Percentiles rank a stretch among this genome's conserved stretches.
These are phyloP conservation scores for Camellia oleifera DNA, from an alignment of 179 eudicot genomes.

Conservation along the genomic window DNA sequence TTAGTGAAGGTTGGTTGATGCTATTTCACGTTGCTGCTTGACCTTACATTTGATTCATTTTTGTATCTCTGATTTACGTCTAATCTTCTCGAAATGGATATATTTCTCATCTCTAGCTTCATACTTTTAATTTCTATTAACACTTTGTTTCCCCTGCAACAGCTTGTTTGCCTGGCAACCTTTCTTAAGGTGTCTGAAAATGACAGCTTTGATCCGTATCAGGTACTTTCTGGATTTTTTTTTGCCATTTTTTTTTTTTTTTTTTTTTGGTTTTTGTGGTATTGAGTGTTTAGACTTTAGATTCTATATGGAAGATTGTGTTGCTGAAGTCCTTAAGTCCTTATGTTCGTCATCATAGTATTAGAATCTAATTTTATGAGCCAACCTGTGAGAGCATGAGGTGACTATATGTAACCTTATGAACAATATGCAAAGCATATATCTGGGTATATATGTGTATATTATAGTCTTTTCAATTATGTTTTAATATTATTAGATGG, in stretches of 20 bases:
- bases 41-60: not conserved
- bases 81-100: not conserved
- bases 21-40: not conserved
- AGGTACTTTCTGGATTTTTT: conserved; percentile 41
- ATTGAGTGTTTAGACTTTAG: not conserved
- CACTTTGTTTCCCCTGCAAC: conserved; percentile 23
- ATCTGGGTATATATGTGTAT: no score
- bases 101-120: not conserved
- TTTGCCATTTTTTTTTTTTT: not conserved
- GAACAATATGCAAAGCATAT: no score
- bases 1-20: conserved; percentile 69
- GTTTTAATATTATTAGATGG: not conserved
- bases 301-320: not conserved
- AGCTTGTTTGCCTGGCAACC: conserved; percentile 96
- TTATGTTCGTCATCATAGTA: not conserved
- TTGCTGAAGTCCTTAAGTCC: not conserved
- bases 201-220: conserved; percentile 94
- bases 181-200: conserved; percentile 87
- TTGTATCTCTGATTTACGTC: not conserved
- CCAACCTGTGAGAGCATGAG: not conserved
- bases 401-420: no score
- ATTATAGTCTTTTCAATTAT: not conserved
- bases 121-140: not conserved
- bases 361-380: not conserved
- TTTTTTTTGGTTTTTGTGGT: not conserved